Conservation (phyloP, 108 stramenopile genomes). For the Heterococcus sp. region DNA sequence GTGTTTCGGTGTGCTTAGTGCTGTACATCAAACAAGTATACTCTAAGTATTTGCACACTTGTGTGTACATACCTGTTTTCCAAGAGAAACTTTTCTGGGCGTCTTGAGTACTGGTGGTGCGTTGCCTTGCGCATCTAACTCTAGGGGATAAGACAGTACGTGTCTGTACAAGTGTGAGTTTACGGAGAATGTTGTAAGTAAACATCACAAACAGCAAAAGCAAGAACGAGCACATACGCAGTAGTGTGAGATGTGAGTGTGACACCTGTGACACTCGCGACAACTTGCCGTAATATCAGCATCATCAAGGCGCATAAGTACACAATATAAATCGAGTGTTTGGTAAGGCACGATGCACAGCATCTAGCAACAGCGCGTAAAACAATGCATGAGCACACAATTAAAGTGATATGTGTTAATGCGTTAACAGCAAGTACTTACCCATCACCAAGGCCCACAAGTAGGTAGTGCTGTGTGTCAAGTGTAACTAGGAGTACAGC, state of each 20-base stretch:
- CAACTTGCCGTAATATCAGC: no score
- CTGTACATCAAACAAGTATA: neutral
- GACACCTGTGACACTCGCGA: no score
- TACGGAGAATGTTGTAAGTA: no score
- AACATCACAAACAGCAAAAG: slow-evolving; percentile 64
- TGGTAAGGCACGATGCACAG: no score
- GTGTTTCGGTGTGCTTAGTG: neutral
- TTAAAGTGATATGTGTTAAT: neutral
- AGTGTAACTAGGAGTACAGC: slow-evolving; percentile 50
- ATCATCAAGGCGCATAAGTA: no score
- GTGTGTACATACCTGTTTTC: neutral
- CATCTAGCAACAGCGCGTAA: slow-evolving; percentile 62
- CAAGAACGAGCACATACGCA: no score
- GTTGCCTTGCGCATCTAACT: neutral
- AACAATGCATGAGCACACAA: neutral
- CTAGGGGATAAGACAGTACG: neutral
- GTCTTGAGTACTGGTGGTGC: neutral
- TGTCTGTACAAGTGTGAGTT: no score
- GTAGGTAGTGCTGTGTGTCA: slow-evolving; percentile 72
- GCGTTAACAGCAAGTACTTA: no score
- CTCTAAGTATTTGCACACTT: neutral
- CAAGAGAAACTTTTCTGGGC: neutral
- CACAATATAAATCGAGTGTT: no score
- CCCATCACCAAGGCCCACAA: slow-evolving; percentile 94
- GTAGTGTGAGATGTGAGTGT: no score